Evolutionary conservation across 83 land plant species (phyloP).

Genomic region (Thuja plicata): DNA sequence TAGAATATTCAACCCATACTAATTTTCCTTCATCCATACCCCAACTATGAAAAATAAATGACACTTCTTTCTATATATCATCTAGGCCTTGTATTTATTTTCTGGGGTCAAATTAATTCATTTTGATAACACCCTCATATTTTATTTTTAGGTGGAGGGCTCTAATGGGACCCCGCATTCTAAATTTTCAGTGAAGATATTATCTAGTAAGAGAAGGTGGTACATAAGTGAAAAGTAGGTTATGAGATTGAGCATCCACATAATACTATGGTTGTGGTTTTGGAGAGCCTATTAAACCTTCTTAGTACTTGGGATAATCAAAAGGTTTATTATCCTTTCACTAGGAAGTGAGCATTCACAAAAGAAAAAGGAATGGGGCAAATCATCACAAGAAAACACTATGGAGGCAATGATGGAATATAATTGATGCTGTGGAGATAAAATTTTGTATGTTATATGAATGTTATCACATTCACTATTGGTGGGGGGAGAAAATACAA

Average conservation of each 20-base stretch:
- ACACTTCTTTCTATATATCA: conserved; percentile 35
- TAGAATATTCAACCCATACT: conserved; percentile 42
- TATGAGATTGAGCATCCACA: conserved; percentile 40
- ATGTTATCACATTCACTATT: too few relatives aligned
- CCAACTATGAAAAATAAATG: neutral
- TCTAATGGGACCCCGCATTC: conserved; percentile 73
- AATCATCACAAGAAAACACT: too few relatives aligned
- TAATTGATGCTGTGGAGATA: too few relatives aligned
- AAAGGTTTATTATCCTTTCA: too few relatives aligned
- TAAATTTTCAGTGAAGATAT: conserved; percentile 56
- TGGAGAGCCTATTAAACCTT: neutral
- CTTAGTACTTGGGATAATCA: too few relatives aligned
- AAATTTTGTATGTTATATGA: too few relatives aligned
- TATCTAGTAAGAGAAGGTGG: conserved; percentile 47
- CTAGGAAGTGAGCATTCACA: too few relatives aligned
- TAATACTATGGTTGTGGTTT: neutral
- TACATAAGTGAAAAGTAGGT: conserved; percentile 60
- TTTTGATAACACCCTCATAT: conserved; percentile 52
- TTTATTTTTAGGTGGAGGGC: conserved; percentile 56
- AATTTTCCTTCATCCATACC: conserved; percentile 33
- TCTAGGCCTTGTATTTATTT: conserved; percentile 55
- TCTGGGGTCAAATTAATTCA: conserved; percentile 82
- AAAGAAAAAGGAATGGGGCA: too few relatives aligned
- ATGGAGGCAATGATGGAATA: too few relatives aligned
- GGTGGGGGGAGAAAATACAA: too few relatives aligned